phyloP scores from a whole-genome alignment of 106 monocot species.

The Dendrobium nobile region DNA sequence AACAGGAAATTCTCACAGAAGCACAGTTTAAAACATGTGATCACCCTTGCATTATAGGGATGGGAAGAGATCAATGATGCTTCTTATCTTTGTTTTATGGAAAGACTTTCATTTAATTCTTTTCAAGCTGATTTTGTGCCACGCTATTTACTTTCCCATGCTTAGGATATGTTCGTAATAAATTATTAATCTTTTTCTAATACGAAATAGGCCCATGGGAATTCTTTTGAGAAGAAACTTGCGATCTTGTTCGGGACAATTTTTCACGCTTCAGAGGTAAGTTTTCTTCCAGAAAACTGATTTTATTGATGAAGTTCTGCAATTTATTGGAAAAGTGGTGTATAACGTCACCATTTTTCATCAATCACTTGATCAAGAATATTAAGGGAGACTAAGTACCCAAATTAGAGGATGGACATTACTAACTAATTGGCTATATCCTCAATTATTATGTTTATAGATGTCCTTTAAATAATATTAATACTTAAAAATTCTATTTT shows the following conservation, averaged over 20 bases:
- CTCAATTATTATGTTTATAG: too few relatives aligned
- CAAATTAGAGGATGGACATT: too few relatives aligned
- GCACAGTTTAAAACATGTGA: too few relatives aligned
- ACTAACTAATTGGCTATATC: too few relatives aligned
- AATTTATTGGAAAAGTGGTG: background rate
- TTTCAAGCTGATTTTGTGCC: background rate
- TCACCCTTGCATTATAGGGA: background rate
- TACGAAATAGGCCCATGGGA: constrained; percentile 55
- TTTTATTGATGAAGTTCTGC: background rate
- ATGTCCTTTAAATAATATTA: too few relatives aligned
- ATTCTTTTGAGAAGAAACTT: constrained; percentile 79
- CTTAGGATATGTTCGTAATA: background rate
- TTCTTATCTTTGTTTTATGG: background rate
- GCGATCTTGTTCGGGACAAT: constrained; percentile 48
- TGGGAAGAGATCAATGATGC: background rate
- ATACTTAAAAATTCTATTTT: too few relatives aligned
- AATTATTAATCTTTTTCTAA: background rate
- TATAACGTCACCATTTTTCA: too few relatives aligned
- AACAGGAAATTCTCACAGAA: too few relatives aligned
- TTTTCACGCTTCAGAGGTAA: constrained; percentile 47
- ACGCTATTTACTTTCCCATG: background rate
- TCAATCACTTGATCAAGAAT: too few relatives aligned
- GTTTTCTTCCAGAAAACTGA: background rate
- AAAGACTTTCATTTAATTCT: background rate
- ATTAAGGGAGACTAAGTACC: too few relatives aligned